Conservation (phyloP, 495 filamentous ascomycete species). For the Bathelium albidoporum region DNA sequence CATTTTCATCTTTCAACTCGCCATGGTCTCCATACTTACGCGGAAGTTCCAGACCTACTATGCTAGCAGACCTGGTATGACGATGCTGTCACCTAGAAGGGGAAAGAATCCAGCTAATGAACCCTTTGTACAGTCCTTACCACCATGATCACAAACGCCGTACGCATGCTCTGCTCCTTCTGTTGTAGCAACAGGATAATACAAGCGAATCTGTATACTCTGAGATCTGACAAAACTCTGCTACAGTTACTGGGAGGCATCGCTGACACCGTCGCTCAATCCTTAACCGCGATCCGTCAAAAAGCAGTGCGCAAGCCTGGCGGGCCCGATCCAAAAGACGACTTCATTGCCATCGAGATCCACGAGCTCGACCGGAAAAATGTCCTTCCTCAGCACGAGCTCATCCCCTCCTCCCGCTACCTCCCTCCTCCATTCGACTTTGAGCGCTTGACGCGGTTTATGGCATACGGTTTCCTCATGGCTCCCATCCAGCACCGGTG, state of each 20-base stretch:
- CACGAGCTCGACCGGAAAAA: slow-evolving; percentile 80
- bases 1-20: slow-evolving; percentile 82
- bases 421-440: slow-evolving; percentile 88
- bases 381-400: slow-evolving; percentile 52
- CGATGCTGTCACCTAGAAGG: slow-evolving; percentile 1
- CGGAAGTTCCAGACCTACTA: slow-evolving; percentile 92
- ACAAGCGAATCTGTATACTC: too few species aligned
- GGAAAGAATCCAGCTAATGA: slow-evolving; percentile 19
- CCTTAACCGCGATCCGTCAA: slow-evolving; percentile 71
- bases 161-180: too few species aligned
- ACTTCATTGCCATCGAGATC: slow-evolving; percentile 78
- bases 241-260: slow-evolving; percentile 70
- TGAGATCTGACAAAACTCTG: slow-evolving; percentile 13
- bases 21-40: slow-evolving; percentile 64
- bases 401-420: slow-evolving; percentile 51
- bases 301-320: slow-evolving; percentile 51
- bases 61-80: slow-evolving; percentile 66
- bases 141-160: slow-evolving; percentile 95
- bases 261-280: slow-evolving; percentile 91
- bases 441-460: slow-evolving; percentile 83
- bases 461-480: slow-evolving; percentile 93
- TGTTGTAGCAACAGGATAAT: too few species aligned
- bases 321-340: slow-evolving; percentile 42
- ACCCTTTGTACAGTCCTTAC: slow-evolving; percentile 58
- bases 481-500: slow-evolving; percentile 94